Evolutionary conservation across 306 rosid species (phyloP), one percentile per base, ranked within the genome.

Genomic region (Pterocarpus macrocarpus): DNA sequence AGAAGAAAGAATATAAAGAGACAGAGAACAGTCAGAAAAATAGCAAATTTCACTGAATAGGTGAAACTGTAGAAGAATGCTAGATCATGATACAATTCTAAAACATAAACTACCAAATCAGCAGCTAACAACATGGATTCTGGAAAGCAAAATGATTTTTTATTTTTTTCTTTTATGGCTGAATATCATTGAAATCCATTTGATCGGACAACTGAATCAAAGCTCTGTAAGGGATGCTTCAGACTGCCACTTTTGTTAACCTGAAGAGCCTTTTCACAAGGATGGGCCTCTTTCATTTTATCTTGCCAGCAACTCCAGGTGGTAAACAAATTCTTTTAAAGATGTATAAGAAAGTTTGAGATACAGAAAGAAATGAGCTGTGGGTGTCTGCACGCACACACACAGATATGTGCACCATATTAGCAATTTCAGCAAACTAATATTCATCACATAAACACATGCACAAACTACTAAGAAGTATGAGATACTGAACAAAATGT

Each of bases 141-240:
- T 45, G 58, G 22, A 53, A 38, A 33, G 61, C 9, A 70, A 45
- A 47, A 58, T 9, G n/a, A 33, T 22, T 22, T 22, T 22, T 22
- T 22, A 22, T 22, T 67, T 69, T 53, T 64, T 12, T 39, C 43
- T 38, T 13, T 1, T 44, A 56, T 9, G 64, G 63, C 56, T 76
- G 41, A 74, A 34, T 39, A 59, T 70, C 69, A 79, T 28, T 49
- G 68, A 70, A 79, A 82, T 56, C 62, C 68, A 58, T 66, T 66
- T 47, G 34, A 76, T 45, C 3, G 38, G 55, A 71, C 70, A 75
- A 67, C 38, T 66, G 56, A 76, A 44, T 45, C 69, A 85, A 82
- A 82, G 33, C 49, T 71, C 71, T 41, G 22, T 11, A 55, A 30
- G 36, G 36, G 79, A 73, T n/a, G 41, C 61, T 56, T 52, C 56